Evolutionary conservation across 495 filamentous ascomycete species (phyloP).

Genomic region (Neurospora hispaniola): DNA sequence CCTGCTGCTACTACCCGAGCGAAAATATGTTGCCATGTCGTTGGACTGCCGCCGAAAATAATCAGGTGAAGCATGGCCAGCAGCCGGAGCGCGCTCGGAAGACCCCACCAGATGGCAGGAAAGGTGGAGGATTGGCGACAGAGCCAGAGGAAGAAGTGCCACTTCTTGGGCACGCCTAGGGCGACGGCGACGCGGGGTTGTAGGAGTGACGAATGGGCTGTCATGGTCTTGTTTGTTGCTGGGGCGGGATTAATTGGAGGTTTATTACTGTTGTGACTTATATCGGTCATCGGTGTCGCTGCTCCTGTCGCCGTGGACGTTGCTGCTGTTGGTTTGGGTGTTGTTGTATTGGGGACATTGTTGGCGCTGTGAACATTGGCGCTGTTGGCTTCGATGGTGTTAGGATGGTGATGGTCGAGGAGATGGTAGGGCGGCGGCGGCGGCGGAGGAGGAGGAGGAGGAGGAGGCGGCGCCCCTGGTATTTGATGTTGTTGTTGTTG

Average conservation of each 20-base stretch:
- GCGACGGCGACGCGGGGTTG: constrained; percentile 41
- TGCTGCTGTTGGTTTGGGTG: constrained; percentile 2
- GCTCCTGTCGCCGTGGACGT: not conserved
- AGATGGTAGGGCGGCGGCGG: not conserved
- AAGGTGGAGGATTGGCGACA: constrained; percentile 34
- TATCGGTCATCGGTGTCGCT: not conserved
- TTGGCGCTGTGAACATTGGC: not conserved
- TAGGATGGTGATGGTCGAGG: not conserved
- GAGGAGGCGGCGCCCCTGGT: not conserved
- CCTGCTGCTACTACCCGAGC: constrained; percentile 25
- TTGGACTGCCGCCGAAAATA: constrained; percentile 8
- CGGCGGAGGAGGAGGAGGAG: not conserved
- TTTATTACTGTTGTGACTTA: not conserved
- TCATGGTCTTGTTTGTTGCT: constrained; percentile 30
- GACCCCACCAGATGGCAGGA: constrained; percentile 34
- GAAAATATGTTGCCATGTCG: not conserved
- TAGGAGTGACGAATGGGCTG: constrained; percentile 45
- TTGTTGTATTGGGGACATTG: constrained; percentile 1
- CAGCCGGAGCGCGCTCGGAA: constrained; percentile 35
- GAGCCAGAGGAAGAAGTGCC: constrained; percentile 36
- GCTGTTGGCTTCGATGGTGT: not conserved
- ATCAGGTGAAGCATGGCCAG: constrained; percentile 26
- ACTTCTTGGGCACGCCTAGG: constrained; percentile 34
- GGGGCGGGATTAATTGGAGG: constrained; percentile 37
- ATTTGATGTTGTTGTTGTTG: not conserved